These are phyloP conservation scores for Talaromyces sp. DNA, from an alignment of 2,329 filamentous ascomycete genomes.

Conservation along the genomic window DNA sequence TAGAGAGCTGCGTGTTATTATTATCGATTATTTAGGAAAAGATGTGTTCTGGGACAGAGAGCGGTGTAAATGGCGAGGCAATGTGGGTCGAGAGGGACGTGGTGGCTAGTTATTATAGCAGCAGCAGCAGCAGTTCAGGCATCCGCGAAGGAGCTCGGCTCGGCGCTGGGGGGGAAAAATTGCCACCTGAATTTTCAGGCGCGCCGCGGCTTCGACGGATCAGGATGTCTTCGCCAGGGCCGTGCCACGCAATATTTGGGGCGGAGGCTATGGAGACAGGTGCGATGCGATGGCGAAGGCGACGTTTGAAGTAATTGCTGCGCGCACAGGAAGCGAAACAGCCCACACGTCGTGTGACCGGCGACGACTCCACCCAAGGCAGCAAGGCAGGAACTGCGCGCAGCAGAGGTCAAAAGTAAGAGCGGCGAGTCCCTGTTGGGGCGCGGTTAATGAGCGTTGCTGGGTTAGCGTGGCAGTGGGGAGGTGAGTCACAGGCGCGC, in stretches of 20 bases:
- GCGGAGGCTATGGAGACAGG: not conserved
- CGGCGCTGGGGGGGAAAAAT: not conserved
- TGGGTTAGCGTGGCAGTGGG: not conserved
- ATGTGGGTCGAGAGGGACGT: conserved; percentile 3
- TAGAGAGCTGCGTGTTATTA: not conserved
- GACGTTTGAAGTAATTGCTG: not conserved
- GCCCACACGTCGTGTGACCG: conserved; percentile 12
- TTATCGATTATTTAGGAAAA: not conserved
- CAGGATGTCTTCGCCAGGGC: not conserved
- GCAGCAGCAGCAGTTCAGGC: conserved; percentile 5
- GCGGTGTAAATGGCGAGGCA: not conserved
- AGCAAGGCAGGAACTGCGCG: not conserved
- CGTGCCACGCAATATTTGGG: not conserved
- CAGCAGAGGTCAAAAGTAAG: not conserved
- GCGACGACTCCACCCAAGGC: conserved; percentile 8
- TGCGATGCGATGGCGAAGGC: not conserved
- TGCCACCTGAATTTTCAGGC: conserved; percentile 14
- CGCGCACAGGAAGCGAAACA: not conserved
- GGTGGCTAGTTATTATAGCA: conserved; percentile 7
- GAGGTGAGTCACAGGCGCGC: conserved; percentile 5
- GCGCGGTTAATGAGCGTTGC: not conserved
- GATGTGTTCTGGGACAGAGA: not conserved
- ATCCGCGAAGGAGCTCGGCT: conserved; percentile 9
- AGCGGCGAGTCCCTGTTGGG: too few relatives aligned
- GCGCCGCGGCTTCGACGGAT: not conserved